Evolutionary conservation across 495 filamentous ascomycete species (phyloP).

Genomic region (Beverwykella pulmonaria): DNA sequence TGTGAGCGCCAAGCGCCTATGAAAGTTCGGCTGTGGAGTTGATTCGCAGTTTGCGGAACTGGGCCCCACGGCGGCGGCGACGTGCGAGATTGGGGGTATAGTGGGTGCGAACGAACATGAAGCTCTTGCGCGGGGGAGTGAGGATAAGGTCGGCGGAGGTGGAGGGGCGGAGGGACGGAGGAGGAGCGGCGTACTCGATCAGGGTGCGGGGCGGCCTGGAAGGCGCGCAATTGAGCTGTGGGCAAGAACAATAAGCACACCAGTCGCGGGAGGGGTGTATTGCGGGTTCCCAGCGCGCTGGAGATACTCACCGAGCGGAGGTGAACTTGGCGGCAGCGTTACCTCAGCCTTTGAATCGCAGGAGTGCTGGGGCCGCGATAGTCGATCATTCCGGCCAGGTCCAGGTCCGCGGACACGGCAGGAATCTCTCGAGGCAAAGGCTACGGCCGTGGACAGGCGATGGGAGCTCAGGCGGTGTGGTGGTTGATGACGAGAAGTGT

Average conservation of each 20-base stretch:
- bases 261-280: not conserved
- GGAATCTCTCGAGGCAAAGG: constrained; percentile 7
- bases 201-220: not conserved
- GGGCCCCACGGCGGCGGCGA: not conserved
- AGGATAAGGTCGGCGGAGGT: not conserved
- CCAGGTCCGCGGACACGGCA: constrained; percentile 24
- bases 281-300: not conserved
- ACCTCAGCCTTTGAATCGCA: constrained; percentile 29
- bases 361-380: constrained; percentile 22
- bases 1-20: constrained; percentile 4
- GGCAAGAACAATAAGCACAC: not conserved
- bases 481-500: constrained; percentile 1
- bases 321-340: constrained; percentile 15
- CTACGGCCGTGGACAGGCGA: not conserved
- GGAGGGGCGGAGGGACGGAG: not conserved
- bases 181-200: not conserved
- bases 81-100: not conserved
- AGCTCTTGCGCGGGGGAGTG: not conserved
- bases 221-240: constrained; percentile 17
- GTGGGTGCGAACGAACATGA: not conserved
- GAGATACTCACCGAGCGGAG: constrained; percentile 13
- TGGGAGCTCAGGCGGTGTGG: constrained; percentile 6
- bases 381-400: constrained; percentile 33
- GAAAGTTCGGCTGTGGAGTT: not conserved
- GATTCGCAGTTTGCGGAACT: not conserved